Evolutionary conservation across 345 rosid genomes (phyloP).

Genomic region (Salix arbutifolia): DNA sequence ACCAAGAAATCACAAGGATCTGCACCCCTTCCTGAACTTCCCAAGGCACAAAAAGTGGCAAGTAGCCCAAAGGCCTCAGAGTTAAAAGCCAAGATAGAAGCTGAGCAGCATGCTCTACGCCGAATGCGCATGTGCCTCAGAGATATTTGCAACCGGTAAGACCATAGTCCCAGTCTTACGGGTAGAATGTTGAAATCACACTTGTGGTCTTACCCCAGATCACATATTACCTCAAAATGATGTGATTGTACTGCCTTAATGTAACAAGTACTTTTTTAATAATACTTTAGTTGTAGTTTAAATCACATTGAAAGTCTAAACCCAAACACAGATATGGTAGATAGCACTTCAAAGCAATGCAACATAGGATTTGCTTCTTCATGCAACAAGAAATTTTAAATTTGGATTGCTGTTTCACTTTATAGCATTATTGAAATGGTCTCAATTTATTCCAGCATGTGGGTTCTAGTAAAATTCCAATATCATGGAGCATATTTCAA

Average conservation of each 20-base stretch:
- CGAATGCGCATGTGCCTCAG: conserved; percentile 97
- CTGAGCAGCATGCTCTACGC: conserved; percentile 98
- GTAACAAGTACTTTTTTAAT: background rate
- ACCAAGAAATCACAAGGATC: conserved; percentile 43
- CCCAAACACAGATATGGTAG: background rate
- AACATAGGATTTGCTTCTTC: background rate
- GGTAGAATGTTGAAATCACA: background rate
- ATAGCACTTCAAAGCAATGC: background rate
- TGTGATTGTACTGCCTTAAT: background rate
- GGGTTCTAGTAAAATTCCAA: background rate
- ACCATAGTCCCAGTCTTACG: background rate
- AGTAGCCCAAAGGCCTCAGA: conserved; percentile 92
- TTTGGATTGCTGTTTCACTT: background rate
- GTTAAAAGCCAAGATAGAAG: conserved; percentile 88
- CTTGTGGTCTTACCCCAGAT: background rate
- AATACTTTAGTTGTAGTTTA: background rate
- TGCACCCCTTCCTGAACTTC: conserved; percentile 62
- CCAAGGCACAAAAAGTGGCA: conserved; percentile 71
- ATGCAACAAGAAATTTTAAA: background rate
- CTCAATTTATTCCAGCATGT: background rate
- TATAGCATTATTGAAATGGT: background rate
- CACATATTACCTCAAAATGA: background rate
- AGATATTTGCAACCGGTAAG: conserved; percentile 95
- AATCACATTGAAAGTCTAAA: background rate
- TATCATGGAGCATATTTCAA: background rate